Base-by-base conservation (phyloP, 805 yeast genomes). In the Saturnispora hagleri region DNA sequence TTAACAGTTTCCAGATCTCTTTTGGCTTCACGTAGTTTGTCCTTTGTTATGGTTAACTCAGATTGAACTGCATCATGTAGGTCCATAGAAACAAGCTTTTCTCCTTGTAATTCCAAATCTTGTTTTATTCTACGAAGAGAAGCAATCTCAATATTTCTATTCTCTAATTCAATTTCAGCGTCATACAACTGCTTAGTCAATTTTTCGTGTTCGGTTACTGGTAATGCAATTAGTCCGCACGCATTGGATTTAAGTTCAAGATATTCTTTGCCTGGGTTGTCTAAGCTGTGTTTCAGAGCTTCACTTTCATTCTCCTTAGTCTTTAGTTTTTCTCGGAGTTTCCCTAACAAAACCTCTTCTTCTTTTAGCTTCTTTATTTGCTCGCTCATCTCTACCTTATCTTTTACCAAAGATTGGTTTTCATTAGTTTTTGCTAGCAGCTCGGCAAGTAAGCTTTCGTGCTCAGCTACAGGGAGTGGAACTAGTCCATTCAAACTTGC, bases 151-250 rank as follows among this genome's bases (percentile, higher is more conserved):
- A 33, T 35, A 38, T 55, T 54, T 28, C 44, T 46, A 24, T 44
- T 44, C 8, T 47, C 18, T 26, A 56, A 36, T 6, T 47, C 48
- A 5, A 42, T 18, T 12, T 48, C 9, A 38, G 36, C 48, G 4
- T 45, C 48, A 8, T 33, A 9, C 7, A 57, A 28, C 38, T 56
- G 53, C 3, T 45, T 24, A 17, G 48, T 48, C n/a, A 56, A 35
- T 5, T 41, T 46, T 3, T 40, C 42, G 26, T 56, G 57, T 12
- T 58, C 59, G 10, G 17, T 46, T 4, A 28, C 13, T 12, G 60
- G 49, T 22, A 59, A 33, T 3, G 72, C 60, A 26, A 65, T 62
- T 33, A 71, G 59, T 1, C 71, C 73, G 49, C 64, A 57, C 9
- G 60, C 66, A n/a, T 51, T 46, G 0, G 75, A 72, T 47, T 53